Evolutionary conservation across 345 rosid genomes (phyloP), one percentile per base, ranked within the genome.

Genomic region (Hypericum androsaemum): DNA sequence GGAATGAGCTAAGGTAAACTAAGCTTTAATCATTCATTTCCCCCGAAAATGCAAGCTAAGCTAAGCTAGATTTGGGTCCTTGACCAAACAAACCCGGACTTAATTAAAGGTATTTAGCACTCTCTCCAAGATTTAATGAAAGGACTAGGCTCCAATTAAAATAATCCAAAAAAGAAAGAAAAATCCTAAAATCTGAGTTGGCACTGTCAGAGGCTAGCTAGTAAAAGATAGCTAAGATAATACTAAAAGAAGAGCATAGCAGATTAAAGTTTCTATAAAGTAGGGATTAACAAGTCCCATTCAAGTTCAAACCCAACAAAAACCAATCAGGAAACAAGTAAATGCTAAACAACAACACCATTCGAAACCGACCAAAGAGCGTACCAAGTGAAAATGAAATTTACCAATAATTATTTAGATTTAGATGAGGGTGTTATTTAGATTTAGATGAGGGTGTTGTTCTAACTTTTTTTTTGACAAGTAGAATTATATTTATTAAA

Each of bases 121-220:
- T 52, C 17, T 16, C 61, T 54, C 77, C 79, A 52, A 79, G 47
- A 51, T n/a, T 50, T 59, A 63, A 65, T 60, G 57, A 47, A 58
- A 54, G 55, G 59, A 22, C 32, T 1, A 22, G 43, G 58, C 66
- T 3, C 15, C 38, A 41, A 38, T 17, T 43, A 47, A 65, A 41
- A 50, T 41, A 69, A 52, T 47, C 42, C 44, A n/a, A 57, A 63
- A 15, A 55, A 57, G 47, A 28, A 37, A 36, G 36, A 60, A 57
- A 56, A 54, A 50, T 50, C 61, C 48, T 64, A 63, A 45, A 54
- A 70, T 64, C 47, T 72, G 70, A 79, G 90, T 80, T 80, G 90
- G 86, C 88, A 71, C 47, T 70, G 86, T 74, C 88, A 77, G 86
- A 50, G 58, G 77, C 78, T 60, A 65, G 76, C 76, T 67, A 67